phyloP scores from a whole-genome alignment of 2,329 filamentous ascomycete genomes.

The Alternaria dauci region DNA sequence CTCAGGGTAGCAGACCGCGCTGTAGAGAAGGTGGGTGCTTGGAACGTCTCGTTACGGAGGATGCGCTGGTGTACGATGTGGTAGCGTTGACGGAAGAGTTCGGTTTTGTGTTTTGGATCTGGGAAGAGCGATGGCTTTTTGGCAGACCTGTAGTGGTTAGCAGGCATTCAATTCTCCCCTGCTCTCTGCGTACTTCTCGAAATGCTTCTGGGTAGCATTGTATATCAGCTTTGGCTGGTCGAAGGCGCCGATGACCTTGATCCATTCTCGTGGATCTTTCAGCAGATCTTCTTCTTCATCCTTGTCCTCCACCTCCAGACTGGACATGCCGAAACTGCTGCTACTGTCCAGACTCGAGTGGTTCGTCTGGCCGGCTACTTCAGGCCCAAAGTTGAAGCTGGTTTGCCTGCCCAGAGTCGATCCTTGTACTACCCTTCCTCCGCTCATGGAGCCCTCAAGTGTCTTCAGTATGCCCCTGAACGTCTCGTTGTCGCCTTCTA shows the following conservation, averaged over 20 bases:
- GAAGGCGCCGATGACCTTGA: conserved; percentile 84
- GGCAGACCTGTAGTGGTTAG: conserved; percentile 47
- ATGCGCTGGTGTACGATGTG: conserved; percentile 92
- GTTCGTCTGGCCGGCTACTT: conserved; percentile 30
- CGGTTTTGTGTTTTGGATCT: conserved; percentile 79
- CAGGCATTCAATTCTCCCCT: fast-evolving
- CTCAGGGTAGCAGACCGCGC: conserved; percentile 61
- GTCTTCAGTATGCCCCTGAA: conserved; percentile 84
- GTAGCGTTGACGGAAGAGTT: conserved; percentile 87
- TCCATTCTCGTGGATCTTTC: conserved; percentile 79
- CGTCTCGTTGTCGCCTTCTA: conserved; percentile 76
- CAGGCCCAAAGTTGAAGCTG: conserved; percentile 68
- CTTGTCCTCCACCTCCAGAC: conserved; percentile 62
- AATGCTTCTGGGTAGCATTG: conserved; percentile 85
- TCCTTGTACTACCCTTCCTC: conserved; percentile 71
- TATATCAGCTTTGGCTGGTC: conserved; percentile 83
- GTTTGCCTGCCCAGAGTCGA: conserved; percentile 69
- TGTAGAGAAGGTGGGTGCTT: conserved; percentile 77
- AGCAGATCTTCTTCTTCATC: conserved; percentile 65
- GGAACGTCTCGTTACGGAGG: conserved; percentile 91
- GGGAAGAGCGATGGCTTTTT: conserved; percentile 66
- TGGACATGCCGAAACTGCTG: conserved; percentile 68
- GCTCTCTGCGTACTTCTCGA: conserved; percentile 69
- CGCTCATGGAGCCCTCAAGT: conserved; percentile 86
- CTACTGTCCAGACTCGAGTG: conserved; percentile 63